A percentile compares a stretch with the other conserved stretches of the same genome.
These are phyloP conservation scores for Solanum ahanhuiri DNA, from an alignment of 257 asterid species.

Conservation along the genomic window DNA sequence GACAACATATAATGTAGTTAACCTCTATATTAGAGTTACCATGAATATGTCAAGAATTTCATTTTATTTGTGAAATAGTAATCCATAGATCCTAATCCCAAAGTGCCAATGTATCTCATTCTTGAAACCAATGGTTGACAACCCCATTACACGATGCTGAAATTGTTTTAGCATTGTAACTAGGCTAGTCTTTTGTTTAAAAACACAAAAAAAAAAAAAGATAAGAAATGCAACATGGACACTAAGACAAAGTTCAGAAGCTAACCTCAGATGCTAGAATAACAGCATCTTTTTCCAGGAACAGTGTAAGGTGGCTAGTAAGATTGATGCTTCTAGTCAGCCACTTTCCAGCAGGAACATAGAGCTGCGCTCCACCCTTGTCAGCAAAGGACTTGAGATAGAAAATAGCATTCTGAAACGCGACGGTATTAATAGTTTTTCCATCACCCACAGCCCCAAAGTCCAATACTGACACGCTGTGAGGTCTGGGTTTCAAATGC, in stretches of 20 bases:
- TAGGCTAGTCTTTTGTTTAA: background rate
- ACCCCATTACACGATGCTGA: background rate
- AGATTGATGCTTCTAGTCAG: constrained; percentile 81
- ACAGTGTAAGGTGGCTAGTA: constrained; percentile 92
- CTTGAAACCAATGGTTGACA: background rate
- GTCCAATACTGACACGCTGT: constrained; percentile 89
- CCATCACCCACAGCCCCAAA: constrained; percentile 98
- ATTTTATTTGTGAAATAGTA: background rate
- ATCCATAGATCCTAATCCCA: background rate
- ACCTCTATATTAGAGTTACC: background rate
- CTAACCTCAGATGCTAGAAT: constrained; percentile 87
- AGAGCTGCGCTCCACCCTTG: constrained; percentile 98
- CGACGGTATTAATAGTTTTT: constrained; percentile 70
- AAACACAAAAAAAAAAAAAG: background rate
- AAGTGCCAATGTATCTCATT: background rate
- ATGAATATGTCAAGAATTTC: background rate
- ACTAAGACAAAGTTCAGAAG: background rate
- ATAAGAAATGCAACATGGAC: background rate
- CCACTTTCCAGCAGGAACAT: constrained; percentile 91
- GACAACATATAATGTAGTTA: background rate
- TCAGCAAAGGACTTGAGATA: constrained; percentile 89
- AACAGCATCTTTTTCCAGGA: constrained; percentile 78
- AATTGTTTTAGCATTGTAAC: background rate
- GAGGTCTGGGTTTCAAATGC: constrained; percentile 87
- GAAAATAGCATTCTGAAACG: constrained; percentile 95